A percentile compares a stretch with the other conserved stretches of the same genome.
phyloP scores from a whole-genome alignment of 2,329 filamentous ascomycete genomes.

The Nakataea oryzae region DNA sequence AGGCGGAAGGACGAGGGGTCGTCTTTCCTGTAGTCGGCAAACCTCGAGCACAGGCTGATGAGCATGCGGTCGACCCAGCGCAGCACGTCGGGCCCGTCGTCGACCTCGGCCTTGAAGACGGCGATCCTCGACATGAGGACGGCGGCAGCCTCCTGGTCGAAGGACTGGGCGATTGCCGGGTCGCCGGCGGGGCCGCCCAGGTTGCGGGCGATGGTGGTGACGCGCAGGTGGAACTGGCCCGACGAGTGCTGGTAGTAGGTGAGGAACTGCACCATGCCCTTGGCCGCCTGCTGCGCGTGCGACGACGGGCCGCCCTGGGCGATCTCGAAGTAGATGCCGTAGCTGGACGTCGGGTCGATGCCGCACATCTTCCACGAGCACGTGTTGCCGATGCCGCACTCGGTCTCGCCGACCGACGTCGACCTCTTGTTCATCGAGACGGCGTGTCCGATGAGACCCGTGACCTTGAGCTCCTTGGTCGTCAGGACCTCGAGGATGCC shows the following conservation, averaged over 20 bases:
- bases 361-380: conserved; percentile 99
- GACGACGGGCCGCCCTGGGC: conserved; percentile 81
- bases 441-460: conserved; percentile 90
- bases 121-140: conserved; percentile 99
- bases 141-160: conserved; percentile 94
- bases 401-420: conserved; percentile 89
- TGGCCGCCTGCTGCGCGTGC: conserved; percentile 68
- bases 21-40: conserved; percentile 96
- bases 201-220: conserved; percentile 86
- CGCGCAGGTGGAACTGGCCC: conserved; percentile 89
- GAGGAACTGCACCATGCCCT: conserved; percentile 95
- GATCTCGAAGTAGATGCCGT: conserved; percentile 96
- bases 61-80: conserved; percentile 99
- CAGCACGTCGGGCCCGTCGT: conserved; percentile 95
- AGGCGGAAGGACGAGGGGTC: conserved; percentile 93
- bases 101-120: conserved; percentile 96
- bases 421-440: conserved; percentile 98
- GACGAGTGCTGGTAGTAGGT: conserved; percentile 98
- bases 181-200: conserved; percentile 90
- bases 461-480: conserved; percentile 97
- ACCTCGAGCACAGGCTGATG: conserved; percentile 89
- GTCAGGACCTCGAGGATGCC: conserved; percentile 91
- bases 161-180: conserved; percentile 89
- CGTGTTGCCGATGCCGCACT: conserved; percentile 96
- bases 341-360: conserved; percentile 87